Evolutionary conservation across 2,329 filamentous ascomycete species (phyloP).

Genomic region (Chaetothyriales sp.): DNA sequence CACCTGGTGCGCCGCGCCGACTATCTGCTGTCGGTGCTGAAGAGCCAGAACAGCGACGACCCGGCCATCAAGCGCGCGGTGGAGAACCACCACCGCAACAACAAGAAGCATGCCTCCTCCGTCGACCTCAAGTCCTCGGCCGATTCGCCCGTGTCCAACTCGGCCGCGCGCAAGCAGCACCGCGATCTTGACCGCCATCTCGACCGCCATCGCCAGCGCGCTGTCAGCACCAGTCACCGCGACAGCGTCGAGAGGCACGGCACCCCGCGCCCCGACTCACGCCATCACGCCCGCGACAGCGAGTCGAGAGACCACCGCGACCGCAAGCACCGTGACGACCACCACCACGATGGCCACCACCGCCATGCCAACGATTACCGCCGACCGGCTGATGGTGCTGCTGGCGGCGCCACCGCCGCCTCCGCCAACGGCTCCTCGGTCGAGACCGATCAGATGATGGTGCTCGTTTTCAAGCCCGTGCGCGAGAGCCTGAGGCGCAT

Average conservation of each 20-base stretch:
- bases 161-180: constrained; percentile 28
- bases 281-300: constrained; percentile 22
- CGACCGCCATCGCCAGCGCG: constrained; percentile 29
- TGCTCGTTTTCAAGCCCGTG: constrained; percentile 35
- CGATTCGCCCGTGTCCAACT: constrained; percentile 32
- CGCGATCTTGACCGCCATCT: constrained; percentile 30
- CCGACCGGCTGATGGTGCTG: too few relatives aligned
- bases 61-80: constrained; percentile 59
- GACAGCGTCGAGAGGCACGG: constrained; percentile 31
- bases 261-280: constrained; percentile 28
- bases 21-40: constrained; percentile 87
- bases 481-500: constrained; percentile 30
- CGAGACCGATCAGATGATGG: constrained; percentile 30
- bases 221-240: constrained; percentile 27
- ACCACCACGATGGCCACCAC: constrained; percentile 15
- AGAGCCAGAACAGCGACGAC: constrained; percentile 65
- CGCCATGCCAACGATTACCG: constrained; percentile 17
- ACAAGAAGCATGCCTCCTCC: constrained; percentile 43
- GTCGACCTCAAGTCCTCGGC: constrained; percentile 29
- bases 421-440: constrained; percentile 23
- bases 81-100: constrained; percentile 89
- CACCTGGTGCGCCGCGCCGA: constrained; percentile 90
- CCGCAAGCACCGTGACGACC: constrained; percentile 18
- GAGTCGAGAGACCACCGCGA: constrained; percentile 17
- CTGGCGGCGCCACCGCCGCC: too few relatives aligned